Percentiles rank a stretch among this genome's conserved stretches.
Evolutionary conservation across 371 early-diverging fungal genomes (phyloP).

Genomic region (Rhizopus stolonifer): DNA sequence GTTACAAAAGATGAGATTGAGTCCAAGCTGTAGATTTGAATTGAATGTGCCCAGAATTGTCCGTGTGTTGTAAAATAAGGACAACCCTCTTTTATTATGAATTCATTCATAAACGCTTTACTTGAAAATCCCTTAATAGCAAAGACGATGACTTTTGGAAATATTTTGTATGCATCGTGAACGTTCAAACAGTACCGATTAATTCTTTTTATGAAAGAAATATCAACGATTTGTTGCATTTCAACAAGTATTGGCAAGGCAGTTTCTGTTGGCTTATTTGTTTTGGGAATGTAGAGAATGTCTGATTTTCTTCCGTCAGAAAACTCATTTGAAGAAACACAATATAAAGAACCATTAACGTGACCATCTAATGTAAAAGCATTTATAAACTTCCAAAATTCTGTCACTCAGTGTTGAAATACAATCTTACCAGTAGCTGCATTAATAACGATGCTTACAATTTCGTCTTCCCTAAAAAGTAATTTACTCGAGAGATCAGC

Average conservation of each 20-base stretch:
- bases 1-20: constrained; percentile 9
- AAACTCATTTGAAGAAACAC: constrained; percentile 7
- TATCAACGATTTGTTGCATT: constrained; percentile 14
- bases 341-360: constrained; percentile 8
- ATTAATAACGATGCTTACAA: constrained; percentile 1
- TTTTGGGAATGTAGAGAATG: constrained; percentile 3
- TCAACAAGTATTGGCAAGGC: constrained; percentile 7
- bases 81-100: neutral
- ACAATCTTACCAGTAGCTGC: constrained; percentile 9
- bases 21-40: constrained; percentile 3
- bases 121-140: constrained; percentile 3
- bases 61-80: constrained; percentile 6
- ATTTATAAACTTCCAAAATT: constrained; percentile 6
- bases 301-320: constrained; percentile 7
- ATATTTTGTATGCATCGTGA: constrained; percentile 6
- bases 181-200: constrained; percentile 10
- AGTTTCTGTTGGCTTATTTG: constrained; percentile 4
- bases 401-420: constrained; percentile 7
- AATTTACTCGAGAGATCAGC: no score
- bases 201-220: constrained; percentile 6
- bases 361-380: constrained; percentile 11
- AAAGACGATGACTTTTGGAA: constrained; percentile 10
- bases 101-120: constrained; percentile 7
- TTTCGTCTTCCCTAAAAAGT: constrained; percentile 6
- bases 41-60: constrained; percentile 7